Evolutionary conservation across 2,329 filamentous ascomycete genomes (phyloP), one percentile per base, ranked within the genome.

Genomic region (Orbilia quercus): DNA sequence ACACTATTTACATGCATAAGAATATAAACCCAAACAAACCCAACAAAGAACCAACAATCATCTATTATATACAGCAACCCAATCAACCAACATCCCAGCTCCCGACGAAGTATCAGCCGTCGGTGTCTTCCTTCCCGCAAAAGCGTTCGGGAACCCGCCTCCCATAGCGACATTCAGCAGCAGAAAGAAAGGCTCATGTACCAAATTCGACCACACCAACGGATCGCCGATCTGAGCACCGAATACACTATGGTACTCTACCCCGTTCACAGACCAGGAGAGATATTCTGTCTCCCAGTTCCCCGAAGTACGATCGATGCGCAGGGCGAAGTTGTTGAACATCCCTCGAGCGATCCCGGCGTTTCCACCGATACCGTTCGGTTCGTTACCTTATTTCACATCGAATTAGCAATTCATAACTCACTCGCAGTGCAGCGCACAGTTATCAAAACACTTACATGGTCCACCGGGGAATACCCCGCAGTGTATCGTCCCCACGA

Each of bases 401-500:
- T 11, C 7, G 11, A 23, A 31, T 55, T 40, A 55, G 51, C 16
- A 40, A 4, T 31, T 31, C n/a, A n/a, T n/a, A 36, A 16, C 81
- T 67, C 23, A 82, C 82, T n/a, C 75, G 78, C 31, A 79, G 78
- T 77, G 83, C 82, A 31, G 12, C 28, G 18, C 16, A 42, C 38
- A 14, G 12, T n/a, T 80, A 79, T 9, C 28, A 31, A 83, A 2
- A 76, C 75, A 55, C 77, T 77, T 4, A 75, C 75, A 66, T 81
- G 75, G 72, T n/a, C 79, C 79, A n/a, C 78, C 78, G 22, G 79
- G 79, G 58, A 76, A 78, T 28, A 74, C 58, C 23, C 78, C 82
- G 77, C 82, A 84, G 78, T 84, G 83, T 1, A 82, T 76, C 0
- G 80, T 82, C 42, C 81, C 79, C 75, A 80, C 80, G 28, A 80